These are phyloP conservation scores for Phytophthora pistaciae DNA, from an alignment of 352 stramenopile species.

Conservation along the genomic window DNA sequence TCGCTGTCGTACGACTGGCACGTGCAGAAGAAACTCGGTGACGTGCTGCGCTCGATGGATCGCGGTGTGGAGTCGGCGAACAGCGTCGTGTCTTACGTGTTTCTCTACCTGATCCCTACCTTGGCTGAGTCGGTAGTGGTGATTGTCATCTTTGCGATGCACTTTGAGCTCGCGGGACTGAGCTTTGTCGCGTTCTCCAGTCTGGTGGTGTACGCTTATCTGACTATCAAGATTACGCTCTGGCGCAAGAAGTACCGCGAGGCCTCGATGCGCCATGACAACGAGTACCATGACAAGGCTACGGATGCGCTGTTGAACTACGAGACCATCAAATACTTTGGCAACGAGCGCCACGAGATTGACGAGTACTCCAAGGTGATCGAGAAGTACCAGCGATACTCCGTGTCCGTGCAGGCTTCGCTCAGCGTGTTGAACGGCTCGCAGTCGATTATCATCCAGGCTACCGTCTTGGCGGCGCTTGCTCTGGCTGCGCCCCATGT, in stretches of 20 bases:
- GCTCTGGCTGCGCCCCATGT: conserved; percentile 77
- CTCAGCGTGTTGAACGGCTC: conserved; percentile 95
- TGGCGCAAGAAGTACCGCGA: conserved; percentile 99
- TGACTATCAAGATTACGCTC: conserved; percentile 97
- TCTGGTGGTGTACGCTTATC: conserved; percentile 95
- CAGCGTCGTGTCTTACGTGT: conserved; percentile 97
- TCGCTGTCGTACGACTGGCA: conserved; percentile 98
- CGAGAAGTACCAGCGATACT: conserved; percentile 94
- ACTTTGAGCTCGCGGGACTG: conserved; percentile 94
- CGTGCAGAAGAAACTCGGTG: conserved; percentile 97
- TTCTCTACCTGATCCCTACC: conserved; percentile 96
- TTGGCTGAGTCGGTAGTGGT: conserved; percentile 96
- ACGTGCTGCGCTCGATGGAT: conserved; percentile 96
- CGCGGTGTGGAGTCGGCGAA: conserved; percentile 93
- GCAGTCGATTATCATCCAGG: conserved; percentile 91
- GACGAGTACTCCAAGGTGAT: conserved; percentile 93
- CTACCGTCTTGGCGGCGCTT: conserved; percentile 71
- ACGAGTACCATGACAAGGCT: conserved; percentile 98
- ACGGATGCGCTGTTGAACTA: conserved; percentile 98
- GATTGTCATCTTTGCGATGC: conserved; percentile 91
- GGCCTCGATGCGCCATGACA: conserved; percentile 94
- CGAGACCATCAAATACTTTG: conserved; percentile 99
- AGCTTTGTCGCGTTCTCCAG: conserved; percentile 95
- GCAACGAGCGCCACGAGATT: conserved; percentile 94
- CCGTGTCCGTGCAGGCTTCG: conserved; percentile 93